Conservation (phyloP, 176 grass and related monocot species). For the Cenchrus americanus region DNA sequence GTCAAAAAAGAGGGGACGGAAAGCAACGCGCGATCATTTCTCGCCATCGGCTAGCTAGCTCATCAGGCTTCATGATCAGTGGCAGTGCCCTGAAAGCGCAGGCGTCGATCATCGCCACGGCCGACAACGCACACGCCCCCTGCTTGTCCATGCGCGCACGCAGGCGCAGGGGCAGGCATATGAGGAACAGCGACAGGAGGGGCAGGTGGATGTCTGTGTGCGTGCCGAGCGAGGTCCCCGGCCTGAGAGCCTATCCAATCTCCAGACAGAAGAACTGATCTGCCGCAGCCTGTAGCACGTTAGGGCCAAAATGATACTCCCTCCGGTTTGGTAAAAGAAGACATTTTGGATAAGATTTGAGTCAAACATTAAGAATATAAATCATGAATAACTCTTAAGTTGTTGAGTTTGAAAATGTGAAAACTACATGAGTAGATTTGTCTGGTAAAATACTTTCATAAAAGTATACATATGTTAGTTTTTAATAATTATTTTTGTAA, state of each 20-base stretch:
- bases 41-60: too few species aligned
- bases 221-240: not conserved
- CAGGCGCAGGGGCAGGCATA: not conserved
- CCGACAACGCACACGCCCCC: not conserved
- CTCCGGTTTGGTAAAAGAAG: too few species aligned
- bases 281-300: not conserved
- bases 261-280: not conserved
- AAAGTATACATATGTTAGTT: too few species aligned
- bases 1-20: not conserved
- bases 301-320: not conserved
- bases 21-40: conserved; percentile 20
- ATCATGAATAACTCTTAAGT: too few species aligned
- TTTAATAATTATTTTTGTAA: too few species aligned
- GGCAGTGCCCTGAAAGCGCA: not conserved
- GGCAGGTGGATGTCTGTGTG: not conserved
- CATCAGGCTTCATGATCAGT: conserved; percentile 4
- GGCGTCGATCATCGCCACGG: too few species aligned
- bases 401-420: too few species aligned
- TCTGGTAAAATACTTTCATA: too few species aligned
- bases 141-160: conserved; percentile 22
- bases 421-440: too few species aligned
- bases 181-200: not conserved
- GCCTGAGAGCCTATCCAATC: conserved; percentile 1
- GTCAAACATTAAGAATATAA: too few species aligned
- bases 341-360: too few species aligned